Percentiles rank a stretch among this genome's conserved stretches.
Evolutionary conservation across 768 basidiomycete genomes (phyloP).

Genomic region (Boletus pseudo-olivaceus): DNA sequence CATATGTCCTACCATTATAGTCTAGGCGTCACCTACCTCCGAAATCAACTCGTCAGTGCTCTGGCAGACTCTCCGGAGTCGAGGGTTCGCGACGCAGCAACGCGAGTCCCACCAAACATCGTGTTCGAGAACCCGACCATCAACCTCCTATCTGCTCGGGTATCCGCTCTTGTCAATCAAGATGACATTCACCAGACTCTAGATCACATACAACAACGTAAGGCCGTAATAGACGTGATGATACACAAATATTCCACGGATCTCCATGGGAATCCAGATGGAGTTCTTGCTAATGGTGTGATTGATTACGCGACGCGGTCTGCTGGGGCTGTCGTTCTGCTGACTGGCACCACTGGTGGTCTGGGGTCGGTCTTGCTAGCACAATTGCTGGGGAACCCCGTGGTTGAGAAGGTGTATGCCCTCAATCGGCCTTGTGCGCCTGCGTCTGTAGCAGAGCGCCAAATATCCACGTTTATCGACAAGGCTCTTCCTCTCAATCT

Average conservation of each 20-base stretch:
- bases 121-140: constrained; percentile 38
- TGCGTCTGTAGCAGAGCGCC: constrained; percentile 23
- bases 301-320: background rate
- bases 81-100: constrained; percentile 17
- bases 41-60: constrained; percentile 13
- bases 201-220: background rate
- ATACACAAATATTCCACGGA: constrained; percentile 36
- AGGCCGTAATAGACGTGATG: constrained; percentile 26
- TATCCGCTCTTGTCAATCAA: background rate
- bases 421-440: constrained; percentile 28
- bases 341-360: constrained; percentile 45
- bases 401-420: constrained; percentile 32
- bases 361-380: constrained; percentile 39
- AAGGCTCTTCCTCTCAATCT: constrained; percentile 31
- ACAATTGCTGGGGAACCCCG: constrained; percentile 22
- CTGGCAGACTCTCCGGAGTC: constrained; percentile 28
- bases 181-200: background rate
- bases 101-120: constrained; percentile 25
- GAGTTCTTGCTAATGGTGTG: background rate
- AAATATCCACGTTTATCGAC: constrained; percentile 35
- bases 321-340: background rate
- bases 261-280: background rate
- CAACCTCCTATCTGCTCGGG: background rate
- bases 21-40: constrained; percentile 24
- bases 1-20: constrained; percentile 5